Percentiles rank a stretch among this genome's conserved stretches.
Evolutionary conservation across 176 grass and related monocot species (phyloP).

Genomic region (Urochloa ruziziensis): DNA sequence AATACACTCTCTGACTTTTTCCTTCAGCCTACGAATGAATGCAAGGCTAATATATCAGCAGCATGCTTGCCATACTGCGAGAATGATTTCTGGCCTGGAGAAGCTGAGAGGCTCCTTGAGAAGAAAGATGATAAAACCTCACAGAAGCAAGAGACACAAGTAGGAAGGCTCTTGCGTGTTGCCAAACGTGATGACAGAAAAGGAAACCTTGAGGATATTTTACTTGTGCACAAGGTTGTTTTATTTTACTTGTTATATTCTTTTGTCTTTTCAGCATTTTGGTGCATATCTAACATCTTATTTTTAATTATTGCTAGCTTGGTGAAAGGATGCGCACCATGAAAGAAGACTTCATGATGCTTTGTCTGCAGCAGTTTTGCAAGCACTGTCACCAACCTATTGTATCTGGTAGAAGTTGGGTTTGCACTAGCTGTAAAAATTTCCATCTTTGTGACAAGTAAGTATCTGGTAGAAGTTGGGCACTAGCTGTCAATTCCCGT

Average conservation of each 20-base stretch:
- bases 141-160: conserved; percentile 68
- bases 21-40: conserved; percentile 64
- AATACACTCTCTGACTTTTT: conserved; percentile 80
- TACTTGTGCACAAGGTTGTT: conserved; percentile 72
- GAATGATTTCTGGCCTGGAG: conserved; percentile 91
- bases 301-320: conserved; percentile 54
- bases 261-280: conserved; percentile 9
- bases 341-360: conserved; percentile 95
- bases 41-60: conserved; percentile 75
- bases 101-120: conserved; percentile 77
- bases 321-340: conserved; percentile 78
- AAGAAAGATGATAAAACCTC: conserved; percentile 62
- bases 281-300: neutral
- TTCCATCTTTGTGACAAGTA: conserved; percentile 89
- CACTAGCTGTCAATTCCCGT: neutral
- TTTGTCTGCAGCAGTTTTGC: conserved; percentile 84
- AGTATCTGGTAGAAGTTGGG: conserved; percentile 29
- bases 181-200: conserved; percentile 70
- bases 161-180: conserved; percentile 73
- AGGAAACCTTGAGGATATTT: conserved; percentile 78
- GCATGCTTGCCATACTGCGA: conserved; percentile 89
- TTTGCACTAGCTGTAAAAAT: conserved; percentile 79
- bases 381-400: conserved; percentile 77
- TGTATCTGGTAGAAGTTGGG: conserved; percentile 68
- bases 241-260: conserved; percentile 2